Evolutionary conservation across 306 rosid genomes (phyloP), one percentile per base, ranked within the genome.

Genomic region (Lathyrus aphaca): DNA sequence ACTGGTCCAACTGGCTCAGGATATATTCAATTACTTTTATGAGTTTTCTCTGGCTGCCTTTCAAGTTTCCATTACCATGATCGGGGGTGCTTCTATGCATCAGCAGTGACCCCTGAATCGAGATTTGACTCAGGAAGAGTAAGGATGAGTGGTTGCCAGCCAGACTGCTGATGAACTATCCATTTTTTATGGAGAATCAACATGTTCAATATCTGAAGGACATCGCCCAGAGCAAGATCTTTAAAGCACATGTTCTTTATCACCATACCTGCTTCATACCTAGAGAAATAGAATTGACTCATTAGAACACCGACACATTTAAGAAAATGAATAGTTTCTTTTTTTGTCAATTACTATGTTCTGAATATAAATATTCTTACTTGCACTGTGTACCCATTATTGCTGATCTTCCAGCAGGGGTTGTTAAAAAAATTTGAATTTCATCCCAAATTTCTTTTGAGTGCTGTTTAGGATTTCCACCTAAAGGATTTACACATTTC

Each of bases 101-200:
- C 59, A 42, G 63, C 67, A 16, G 56, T 55, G 15, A 42, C 80
- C 74, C 76, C 81, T 43, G 72, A 48, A 70, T 73, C 85, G 42
- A 83, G 51, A 74, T 69, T 74, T 59, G 77, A 44, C 84, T 84
- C 96, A 4, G 87, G 58, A 40, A 92, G 86, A 63, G 82, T 62
- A 81, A 89, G 72, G 43, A 10, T 73, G 68, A 92, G 82, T 6
- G 96, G 98, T 77, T 89, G 96, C 98, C 96, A 92, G 77, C 98
- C 98, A 60, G 96, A 77, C n/a, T 71, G 89, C 49, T 79, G 88
- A 81, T 77, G 91, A 62, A 42, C 81, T 72, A 92, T 86, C 98
- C 98, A 92, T 81, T 87, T 92, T 74, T 86, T 92, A 78, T 74
- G 55, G 19, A 60, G 16, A 63, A 84, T 68, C 42, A 85, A 46